phyloP scores from a whole-genome alignment of 768 basidiomycete species.

The Tylopilus plumbeoviolaceoides region DNA sequence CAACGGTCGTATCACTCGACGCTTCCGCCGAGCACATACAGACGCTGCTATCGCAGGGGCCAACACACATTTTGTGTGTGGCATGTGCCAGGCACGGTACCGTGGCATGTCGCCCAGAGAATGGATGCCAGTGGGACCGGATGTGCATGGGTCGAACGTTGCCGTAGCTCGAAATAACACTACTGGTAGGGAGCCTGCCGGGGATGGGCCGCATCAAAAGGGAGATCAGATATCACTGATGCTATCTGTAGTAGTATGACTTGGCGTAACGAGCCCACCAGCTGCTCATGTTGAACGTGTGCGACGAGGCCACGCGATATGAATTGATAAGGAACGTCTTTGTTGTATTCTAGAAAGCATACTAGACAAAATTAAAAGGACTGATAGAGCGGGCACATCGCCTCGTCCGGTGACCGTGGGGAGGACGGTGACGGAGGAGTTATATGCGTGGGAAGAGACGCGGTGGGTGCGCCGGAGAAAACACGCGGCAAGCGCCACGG shows the following conservation, averaged over 20 bases:
- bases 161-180: conserved; percentile 1
- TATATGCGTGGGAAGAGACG: background rate
- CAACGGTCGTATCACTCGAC: background rate
- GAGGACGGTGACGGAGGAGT: background rate
- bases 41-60: no score
- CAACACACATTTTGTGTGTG: no score
- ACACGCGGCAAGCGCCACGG: conserved; percentile 20
- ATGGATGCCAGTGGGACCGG: background rate
- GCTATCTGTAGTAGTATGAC: no score
- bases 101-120: background rate
- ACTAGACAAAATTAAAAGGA: conserved; percentile 2
- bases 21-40: background rate
- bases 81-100: conserved; percentile 14
- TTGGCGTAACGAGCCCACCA: no score
- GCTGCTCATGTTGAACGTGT: background rate
- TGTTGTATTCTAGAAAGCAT: conserved; percentile 6
- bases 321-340: conserved; percentile 19
- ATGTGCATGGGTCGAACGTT: background rate
- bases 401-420: background rate
- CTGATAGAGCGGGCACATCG: background rate
- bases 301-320: background rate
- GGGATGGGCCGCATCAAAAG: background rate
- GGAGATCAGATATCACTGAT: background rate
- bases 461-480: conserved; percentile 7
- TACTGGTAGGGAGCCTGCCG: no score